These are phyloP conservation scores for Eragrostis nindensis DNA, from an alignment of 176 grass and related monocot species.

Conservation along the genomic window DNA sequence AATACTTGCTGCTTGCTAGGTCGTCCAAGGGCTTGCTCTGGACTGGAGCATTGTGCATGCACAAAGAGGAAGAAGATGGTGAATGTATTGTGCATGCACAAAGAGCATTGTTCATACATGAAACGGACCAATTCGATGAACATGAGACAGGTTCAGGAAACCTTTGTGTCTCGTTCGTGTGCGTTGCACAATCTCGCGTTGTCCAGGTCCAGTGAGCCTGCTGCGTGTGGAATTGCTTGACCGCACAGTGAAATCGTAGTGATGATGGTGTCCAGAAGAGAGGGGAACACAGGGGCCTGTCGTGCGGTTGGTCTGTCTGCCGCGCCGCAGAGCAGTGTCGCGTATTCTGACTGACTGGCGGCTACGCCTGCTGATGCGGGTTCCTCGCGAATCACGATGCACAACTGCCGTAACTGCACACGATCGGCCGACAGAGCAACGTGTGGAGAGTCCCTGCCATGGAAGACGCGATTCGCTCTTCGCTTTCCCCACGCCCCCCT, in stretches of 20 bases:
- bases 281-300: too few relatives aligned
- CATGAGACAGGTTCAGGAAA: background rate
- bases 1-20: background rate
- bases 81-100: too few relatives aligned
- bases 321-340: background rate
- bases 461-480: background rate
- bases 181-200: too few relatives aligned
- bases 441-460: slow-evolving; percentile 16
- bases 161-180: background rate
- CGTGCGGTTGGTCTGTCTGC: slow-evolving; percentile 2
- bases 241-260: background rate
- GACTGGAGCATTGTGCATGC: too few relatives aligned
- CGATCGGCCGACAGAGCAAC: slow-evolving; percentile 15
- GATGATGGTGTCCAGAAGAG: background rate
- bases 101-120: too few relatives aligned
- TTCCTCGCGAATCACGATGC: background rate
- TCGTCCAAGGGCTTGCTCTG: too few relatives aligned
- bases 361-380: too few relatives aligned
- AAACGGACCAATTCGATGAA: too few relatives aligned
- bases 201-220: too few relatives aligned
- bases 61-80: too few relatives aligned
- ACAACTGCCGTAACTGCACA: background rate
- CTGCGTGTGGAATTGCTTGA: background rate
- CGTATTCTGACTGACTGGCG: background rate
- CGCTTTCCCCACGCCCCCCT: too few relatives aligned